Conservation (phyloP, 2,329 filamentous ascomycete genomes). For the Fusarium dlaminii region DNA sequence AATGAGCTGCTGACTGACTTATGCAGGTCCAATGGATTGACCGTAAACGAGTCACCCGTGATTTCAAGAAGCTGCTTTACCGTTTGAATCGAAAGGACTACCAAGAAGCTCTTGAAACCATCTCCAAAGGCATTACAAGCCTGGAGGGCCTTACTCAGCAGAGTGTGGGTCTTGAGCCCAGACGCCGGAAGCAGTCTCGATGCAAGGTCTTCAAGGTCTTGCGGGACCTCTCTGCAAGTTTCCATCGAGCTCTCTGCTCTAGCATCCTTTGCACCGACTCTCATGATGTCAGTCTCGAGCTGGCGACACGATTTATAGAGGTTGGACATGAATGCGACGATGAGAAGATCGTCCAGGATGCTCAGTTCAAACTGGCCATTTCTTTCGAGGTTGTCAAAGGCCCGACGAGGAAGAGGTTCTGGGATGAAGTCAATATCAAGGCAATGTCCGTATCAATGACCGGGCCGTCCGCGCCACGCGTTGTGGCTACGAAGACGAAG, state of each 20-base stretch:
- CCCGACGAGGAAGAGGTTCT: not conserved
- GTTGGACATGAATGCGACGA: not conserved
- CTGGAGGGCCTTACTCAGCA: not conserved
- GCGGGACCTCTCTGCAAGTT: constrained; percentile 3
- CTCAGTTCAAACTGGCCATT: constrained; percentile 9
- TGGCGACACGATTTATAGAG: not conserved
- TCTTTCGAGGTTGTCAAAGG: constrained; percentile 6
- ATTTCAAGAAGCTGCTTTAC: constrained; percentile 16
- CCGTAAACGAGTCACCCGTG: not conserved
- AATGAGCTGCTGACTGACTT: fast-evolving
- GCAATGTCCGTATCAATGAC: not conserved
- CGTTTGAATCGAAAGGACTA: constrained; percentile 11
- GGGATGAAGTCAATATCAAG: constrained; percentile 18
- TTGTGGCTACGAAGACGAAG: not conserved
- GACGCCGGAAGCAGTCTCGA: constrained; percentile 7
- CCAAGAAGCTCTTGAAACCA: not conserved
- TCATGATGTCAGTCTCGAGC: constrained; percentile 2
- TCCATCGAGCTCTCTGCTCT: constrained; percentile 19
- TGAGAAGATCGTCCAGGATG: not conserved
- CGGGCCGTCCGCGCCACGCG: fast-evolving
- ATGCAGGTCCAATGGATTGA: constrained; percentile 6
- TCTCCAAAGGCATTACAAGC: not conserved
- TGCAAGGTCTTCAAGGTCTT: constrained; percentile 10
- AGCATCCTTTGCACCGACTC: constrained; percentile 9
- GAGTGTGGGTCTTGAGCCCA: constrained; percentile 3